Evolutionary conservation across 2,329 filamentous ascomycete species (phyloP).

Genomic region (Calycina herbarum): DNA sequence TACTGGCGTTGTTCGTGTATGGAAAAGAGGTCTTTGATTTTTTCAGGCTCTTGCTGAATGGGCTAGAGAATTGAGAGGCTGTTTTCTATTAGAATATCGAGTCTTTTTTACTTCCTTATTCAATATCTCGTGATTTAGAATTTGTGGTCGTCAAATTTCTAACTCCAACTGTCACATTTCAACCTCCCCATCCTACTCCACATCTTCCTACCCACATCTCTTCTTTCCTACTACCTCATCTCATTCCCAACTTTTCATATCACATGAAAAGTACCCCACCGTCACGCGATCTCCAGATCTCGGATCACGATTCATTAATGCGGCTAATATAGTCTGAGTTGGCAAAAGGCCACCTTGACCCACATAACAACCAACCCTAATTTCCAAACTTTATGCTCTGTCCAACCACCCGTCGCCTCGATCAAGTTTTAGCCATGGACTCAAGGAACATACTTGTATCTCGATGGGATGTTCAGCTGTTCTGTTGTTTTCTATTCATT

Average conservation of each 20-base stretch:
- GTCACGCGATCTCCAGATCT: neutral
- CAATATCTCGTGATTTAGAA: too few species aligned
- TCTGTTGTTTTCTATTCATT: too few species aligned
- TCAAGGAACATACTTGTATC: neutral
- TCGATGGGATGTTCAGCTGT: too few species aligned
- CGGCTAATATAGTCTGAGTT: conserved; percentile 2
- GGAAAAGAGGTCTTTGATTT: neutral
- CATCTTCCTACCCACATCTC: too few species aligned
- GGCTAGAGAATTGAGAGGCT: too few species aligned
- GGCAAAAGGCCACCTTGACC: neutral
- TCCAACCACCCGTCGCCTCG: neutral
- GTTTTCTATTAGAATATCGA: too few species aligned
- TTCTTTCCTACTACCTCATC: too few species aligned
- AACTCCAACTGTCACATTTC: too few species aligned
- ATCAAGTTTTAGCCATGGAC: neutral
- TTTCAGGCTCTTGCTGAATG: too few species aligned
- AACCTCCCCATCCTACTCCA: too few species aligned
- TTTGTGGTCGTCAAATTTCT: too few species aligned
- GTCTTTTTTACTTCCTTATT: too few species aligned
- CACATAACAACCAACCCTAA: neutral
- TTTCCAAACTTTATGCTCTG: neutral
- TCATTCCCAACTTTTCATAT: neutral
- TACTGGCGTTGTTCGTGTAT: neutral
- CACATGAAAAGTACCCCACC: neutral
- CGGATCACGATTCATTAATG: neutral